These are phyloP conservation scores for Cladorrhinum sp. DNA, from an alignment of 2,329 filamentous ascomycete species.

Conservation along the genomic window DNA sequence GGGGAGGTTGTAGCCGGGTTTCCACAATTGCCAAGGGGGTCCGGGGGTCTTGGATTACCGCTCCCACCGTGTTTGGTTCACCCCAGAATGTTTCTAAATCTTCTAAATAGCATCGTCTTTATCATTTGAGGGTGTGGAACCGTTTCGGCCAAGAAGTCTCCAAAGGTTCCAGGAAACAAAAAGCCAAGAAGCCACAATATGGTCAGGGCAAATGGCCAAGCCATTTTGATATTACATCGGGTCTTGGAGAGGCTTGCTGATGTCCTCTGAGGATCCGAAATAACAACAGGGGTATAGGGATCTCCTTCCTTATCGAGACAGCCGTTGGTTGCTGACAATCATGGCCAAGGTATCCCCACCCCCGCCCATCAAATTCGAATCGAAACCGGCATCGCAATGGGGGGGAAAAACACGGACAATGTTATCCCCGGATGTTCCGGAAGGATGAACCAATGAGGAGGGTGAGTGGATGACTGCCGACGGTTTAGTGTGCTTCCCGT, in stretches of 20 bases:
- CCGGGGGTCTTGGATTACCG: neutral
- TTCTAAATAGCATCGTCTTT: neutral
- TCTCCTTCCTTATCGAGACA: neutral
- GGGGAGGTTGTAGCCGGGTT: conserved; percentile 4
- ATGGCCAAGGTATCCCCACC: no score
- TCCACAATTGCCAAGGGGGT: neutral
- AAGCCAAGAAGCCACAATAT: neutral
- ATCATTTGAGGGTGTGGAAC: neutral
- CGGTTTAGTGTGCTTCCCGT: neutral
- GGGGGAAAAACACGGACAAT: neutral
- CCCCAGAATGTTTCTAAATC: neutral
- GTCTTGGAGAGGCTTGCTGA: neutral
- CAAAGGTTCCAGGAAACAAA: neutral
- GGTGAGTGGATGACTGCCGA: neutral
- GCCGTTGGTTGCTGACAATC: neutral
- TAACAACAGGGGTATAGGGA: neutral
- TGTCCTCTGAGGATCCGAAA: neutral
- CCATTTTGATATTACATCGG: neutral
- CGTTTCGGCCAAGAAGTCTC: neutral
- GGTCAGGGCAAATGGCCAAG: neutral
- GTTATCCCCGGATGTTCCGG: neutral
- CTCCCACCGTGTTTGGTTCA: neutral
- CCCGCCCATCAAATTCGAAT: neutral
- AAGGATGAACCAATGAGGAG: neutral
- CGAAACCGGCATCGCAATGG: neutral